phyloP scores from a whole-genome alignment of 805 yeast genomes.

The Wickerhamomyces kurtzmanii region DNA sequence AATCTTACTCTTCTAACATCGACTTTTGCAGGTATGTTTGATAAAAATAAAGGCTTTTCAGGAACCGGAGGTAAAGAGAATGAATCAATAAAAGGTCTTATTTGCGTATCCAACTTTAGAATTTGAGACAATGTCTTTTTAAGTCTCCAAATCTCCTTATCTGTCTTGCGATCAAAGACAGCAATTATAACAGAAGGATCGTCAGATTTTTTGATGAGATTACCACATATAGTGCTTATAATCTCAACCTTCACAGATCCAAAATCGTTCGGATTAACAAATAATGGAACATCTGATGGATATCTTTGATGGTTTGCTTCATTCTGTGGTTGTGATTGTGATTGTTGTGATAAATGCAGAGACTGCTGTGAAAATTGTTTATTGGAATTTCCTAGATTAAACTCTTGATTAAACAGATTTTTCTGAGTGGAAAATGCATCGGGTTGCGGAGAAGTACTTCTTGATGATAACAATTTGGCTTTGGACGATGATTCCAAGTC shows the following conservation, averaged over 20 bases:
- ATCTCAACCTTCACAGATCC: constrained; percentile 38
- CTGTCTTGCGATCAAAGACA: constrained; percentile 49
- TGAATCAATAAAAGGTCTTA: constrained; percentile 42
- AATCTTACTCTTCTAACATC: constrained; percentile 48
- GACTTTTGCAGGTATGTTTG: constrained; percentile 54
- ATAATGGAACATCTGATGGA: constrained; percentile 33
- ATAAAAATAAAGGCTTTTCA: constrained; percentile 45
- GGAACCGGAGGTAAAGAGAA: constrained; percentile 51
- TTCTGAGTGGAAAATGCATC: too few relatives aligned
- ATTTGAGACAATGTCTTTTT: constrained; percentile 55
- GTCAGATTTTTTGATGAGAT: constrained; percentile 33
- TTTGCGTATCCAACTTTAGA: constrained; percentile 46
- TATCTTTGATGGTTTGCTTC: constrained; percentile 3
- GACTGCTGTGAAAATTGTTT: too few relatives aligned
- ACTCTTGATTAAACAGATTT: too few relatives aligned
- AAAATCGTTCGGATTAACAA: constrained; percentile 51
- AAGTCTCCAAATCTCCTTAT: constrained; percentile 68
- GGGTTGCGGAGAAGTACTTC: too few relatives aligned
- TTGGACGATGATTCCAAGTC: too few relatives aligned
- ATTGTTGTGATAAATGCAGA: neutral
- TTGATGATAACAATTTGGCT: too few relatives aligned
- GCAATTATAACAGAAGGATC: constrained; percentile 56
- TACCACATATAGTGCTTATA: constrained; percentile 34
- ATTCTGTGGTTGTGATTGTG: neutral
- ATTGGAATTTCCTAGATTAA: too few relatives aligned